Base-by-base conservation (phyloP, 1,284 basidiomycete genomes). In the Gomphus bonarii region DNA sequence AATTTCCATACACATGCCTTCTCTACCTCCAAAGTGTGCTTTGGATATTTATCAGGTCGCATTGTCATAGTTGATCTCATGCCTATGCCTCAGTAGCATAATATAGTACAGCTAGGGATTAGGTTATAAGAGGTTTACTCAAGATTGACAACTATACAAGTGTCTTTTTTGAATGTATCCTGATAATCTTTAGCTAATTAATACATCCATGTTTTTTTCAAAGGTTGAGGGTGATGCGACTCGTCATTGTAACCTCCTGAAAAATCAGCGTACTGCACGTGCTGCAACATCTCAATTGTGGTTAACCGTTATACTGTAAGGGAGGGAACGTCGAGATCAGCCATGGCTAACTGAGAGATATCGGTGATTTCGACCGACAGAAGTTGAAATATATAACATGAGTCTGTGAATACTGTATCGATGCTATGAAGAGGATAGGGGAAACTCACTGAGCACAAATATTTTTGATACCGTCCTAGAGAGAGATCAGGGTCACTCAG, bases 381-480 rank as follows among this genome's bases (percentile, higher is more conserved):
- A 25, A 57, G 55, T 30, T 57, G 55, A 28, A 57, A 50, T 36
- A 47, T 57, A 16, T 33, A 33, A 10, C 5, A 33, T 33, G 5
- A 10, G 4, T 33, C 31, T 33, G 4, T 35, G 11, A 16, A 58
- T 18, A 18, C 20, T 43, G 42, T 1, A 38, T 44, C 11, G 38
- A 16, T 31, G 28, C 55, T 22, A 43, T 28, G 20, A 33, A 14
- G 16, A 14, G 10, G 31, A 55, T 33, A 28, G 38, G n/a, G 14
- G 33, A 22, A 18, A 69, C 76, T 62, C 62, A 81, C 79, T 81
- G 80, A 0, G 76, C 77, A 25, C 71, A 71, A n/a, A 80, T 71
- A 59, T 81, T 79, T 61, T 77, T 74, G 1, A 76, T 65, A 0
- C 76, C 76, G 14, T 63, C 61, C 9, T 60, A 36, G n/a, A 42